phyloP scores from a whole-genome alignment of 1,284 basidiomycete genomes.

The Malassezia sympodialis region DNA sequence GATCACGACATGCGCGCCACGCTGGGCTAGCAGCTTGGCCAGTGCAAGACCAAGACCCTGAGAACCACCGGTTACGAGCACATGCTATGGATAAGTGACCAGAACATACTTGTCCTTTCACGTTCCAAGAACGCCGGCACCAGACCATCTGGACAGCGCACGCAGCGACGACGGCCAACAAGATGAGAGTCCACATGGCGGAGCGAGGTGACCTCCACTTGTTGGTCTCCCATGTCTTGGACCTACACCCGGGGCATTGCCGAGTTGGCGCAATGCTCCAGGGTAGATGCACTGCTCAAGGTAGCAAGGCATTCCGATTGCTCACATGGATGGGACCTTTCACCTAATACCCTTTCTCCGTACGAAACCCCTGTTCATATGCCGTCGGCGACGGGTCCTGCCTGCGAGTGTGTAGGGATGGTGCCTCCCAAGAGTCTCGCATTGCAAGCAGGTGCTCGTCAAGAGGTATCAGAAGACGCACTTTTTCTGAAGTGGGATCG shows the following conservation, averaged over 20 bases:
- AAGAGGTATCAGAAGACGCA: neutral
- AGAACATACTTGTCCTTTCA: slow-evolving; percentile 1
- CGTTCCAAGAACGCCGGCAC: neutral
- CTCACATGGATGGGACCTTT: slow-evolving; percentile 9
- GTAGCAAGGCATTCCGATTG: slow-evolving; percentile 17
- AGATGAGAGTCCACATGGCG: neutral
- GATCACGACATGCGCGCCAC: slow-evolving; percentile 70
- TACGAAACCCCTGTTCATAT: neutral
- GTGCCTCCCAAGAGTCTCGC: neutral
- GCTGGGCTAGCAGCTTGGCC: slow-evolving; percentile 59
- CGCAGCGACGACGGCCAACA: neutral
- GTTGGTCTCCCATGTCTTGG: neutral
- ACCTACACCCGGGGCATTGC: slow-evolving; percentile 4
- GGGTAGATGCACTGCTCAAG: slow-evolving; percentile 7
- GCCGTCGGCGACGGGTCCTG: neutral
- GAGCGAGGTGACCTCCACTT: neutral
- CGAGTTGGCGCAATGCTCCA: neutral
- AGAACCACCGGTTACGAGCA: slow-evolving; percentile 67
- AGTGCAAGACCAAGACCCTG: slow-evolving; percentile 67
- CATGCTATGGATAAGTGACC: slow-evolving; percentile 16
- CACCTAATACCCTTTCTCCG: neutral
- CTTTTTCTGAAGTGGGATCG: neutral
- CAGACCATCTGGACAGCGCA: neutral
- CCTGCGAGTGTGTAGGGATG: slow-evolving; percentile 5
- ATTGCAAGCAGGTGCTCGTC: neutral